Percentiles rank a stretch among this genome's conserved stretches.
phyloP scores from a whole-genome alignment of 2,329 filamentous ascomycete genomes.

The Aspergillus glaucus region DNA sequence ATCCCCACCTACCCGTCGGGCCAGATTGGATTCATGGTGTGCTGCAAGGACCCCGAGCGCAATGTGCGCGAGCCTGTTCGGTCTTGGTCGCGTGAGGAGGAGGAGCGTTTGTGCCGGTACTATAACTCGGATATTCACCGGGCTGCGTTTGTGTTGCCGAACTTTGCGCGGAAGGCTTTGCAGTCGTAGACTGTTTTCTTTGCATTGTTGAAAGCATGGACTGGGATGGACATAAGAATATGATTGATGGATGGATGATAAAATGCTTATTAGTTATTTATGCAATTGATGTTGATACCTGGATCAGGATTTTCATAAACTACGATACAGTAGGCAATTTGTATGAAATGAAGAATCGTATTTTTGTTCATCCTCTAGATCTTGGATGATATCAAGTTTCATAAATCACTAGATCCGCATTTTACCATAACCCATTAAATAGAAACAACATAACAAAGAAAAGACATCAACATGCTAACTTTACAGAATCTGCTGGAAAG shows the following conservation, averaged over 20 bases:
- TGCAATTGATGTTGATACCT: constrained; percentile 3
- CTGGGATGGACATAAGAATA: background rate
- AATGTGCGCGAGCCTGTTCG: constrained; percentile 82
- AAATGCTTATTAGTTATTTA: background rate
- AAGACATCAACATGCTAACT: constrained; percentile 11
- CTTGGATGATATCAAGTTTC: constrained; percentile 1
- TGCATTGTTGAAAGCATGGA: background rate
- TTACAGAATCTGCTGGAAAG: constrained; percentile 96
- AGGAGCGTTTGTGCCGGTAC: constrained; percentile 89
- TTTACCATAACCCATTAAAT: constrained; percentile 22
- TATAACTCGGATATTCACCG: constrained; percentile 97
- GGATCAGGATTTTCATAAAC: background rate
- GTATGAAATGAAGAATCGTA: background rate
- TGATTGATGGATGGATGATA: background rate
- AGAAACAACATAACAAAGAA: constrained; percentile 16
- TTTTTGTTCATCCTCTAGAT: constrained; percentile 11
- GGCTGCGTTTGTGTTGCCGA: constrained; percentile 88
- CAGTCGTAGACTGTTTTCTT: constrained; percentile 8
- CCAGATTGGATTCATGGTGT: constrained; percentile 99
- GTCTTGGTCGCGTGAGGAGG: constrained; percentile 75
- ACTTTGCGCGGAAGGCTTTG: constrained; percentile 75
- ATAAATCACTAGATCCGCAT: constrained; percentile 7
- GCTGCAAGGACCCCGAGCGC: constrained; percentile 83
- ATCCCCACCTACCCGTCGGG: constrained; percentile 98
- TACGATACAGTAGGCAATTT: too few relatives aligned